Percentiles rank a stretch among this genome's conserved stretches.
Evolutionary conservation across 805 yeast genomes (phyloP).

Genomic region (Citeromyces nyonsensis): DNA sequence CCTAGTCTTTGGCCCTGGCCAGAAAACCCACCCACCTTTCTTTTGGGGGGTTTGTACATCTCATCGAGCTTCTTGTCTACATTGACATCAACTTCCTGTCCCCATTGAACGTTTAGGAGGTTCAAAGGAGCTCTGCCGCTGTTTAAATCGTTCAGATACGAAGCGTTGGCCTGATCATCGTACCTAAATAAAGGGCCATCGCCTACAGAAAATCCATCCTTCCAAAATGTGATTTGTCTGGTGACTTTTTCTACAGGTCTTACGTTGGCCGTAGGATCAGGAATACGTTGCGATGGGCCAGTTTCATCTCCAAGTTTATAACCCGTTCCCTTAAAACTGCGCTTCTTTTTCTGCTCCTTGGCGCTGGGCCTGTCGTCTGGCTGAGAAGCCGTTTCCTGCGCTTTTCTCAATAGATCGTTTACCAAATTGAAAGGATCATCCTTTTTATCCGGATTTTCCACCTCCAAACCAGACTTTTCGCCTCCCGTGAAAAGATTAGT

Average conservation of each 20-base stretch:
- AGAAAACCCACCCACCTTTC: conserved; percentile 44
- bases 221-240: conserved; percentile 88
- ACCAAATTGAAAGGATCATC: conserved; percentile 25
- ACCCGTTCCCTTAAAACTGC: conserved; percentile 31
- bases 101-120: conserved; percentile 67
- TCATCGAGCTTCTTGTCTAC: conserved; percentile 75
- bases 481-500: conserved; percentile 36
- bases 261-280: conserved; percentile 15
- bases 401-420: conserved; percentile 47
- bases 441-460: conserved; percentile 48
- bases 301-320: conserved; percentile 33
- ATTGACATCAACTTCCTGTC: conserved; percentile 87
- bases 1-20: conserved; percentile 85
- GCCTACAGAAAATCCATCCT: conserved; percentile 89
- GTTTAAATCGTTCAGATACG: conserved; percentile 64
- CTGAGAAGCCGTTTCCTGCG: conserved; percentile 44
- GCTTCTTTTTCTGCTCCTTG: conserved; percentile 8
- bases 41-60: conserved; percentile 44
- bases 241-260: conserved; percentile 33
- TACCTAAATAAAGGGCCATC: conserved; percentile 78
- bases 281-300: conserved; percentile 13
- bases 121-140: conserved; percentile 86
- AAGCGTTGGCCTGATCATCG: conserved; percentile 84
- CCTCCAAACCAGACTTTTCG: conserved; percentile 67
- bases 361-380: conserved; percentile 16